Evolutionary conservation across 495 filamentous ascomycete genomes (phyloP).

Genomic region (Penicillium salamii): DNA sequence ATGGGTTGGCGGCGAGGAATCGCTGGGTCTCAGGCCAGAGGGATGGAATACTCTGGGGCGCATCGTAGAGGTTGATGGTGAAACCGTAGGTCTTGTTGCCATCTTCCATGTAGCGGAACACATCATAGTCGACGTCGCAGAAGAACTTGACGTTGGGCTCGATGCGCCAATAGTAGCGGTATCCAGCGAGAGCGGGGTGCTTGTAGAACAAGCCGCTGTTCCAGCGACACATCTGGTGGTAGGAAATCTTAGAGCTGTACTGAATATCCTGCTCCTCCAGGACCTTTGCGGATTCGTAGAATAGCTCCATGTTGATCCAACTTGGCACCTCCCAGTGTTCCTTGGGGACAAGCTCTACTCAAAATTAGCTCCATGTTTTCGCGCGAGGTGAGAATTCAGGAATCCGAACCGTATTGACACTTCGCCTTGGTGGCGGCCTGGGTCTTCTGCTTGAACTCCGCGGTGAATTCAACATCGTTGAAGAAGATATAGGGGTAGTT

Average conservation of each 20-base stretch:
- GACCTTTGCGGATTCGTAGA: constrained; percentile 76
- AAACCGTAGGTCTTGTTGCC: constrained; percentile 98
- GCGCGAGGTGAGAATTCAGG: neutral
- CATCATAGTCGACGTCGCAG: constrained; percentile 98
- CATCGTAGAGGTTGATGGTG: constrained; percentile 96
- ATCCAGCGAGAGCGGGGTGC: constrained; percentile 79
- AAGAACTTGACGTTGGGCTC: constrained; percentile 99
- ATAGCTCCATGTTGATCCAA: constrained; percentile 89
- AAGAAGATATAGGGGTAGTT: constrained; percentile 99
- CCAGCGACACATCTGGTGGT: constrained; percentile 99
- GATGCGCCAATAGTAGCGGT: constrained; percentile 97
- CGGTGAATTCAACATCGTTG: constrained; percentile 89
- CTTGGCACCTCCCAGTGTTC: constrained; percentile 91
- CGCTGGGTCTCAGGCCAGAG: constrained; percentile 95
- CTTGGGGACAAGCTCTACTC: constrained; percentile 79
- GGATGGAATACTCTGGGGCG: constrained; percentile 74
- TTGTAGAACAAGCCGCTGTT: constrained; percentile 98
- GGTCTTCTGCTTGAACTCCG: constrained; percentile 86
- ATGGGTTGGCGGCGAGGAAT: constrained; percentile 81
- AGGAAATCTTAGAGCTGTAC: constrained; percentile 82
- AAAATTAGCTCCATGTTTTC: too few relatives aligned
- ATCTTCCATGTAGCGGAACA: constrained; percentile 97
- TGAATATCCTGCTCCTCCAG: constrained; percentile 83
- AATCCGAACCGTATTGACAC: constrained; percentile 68
- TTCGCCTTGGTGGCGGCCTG: constrained; percentile 78